Percentiles rank a stretch among this genome's conserved stretches.
phyloP scores from a whole-genome alignment of 805 yeast species.

The Starmerella kuoi region DNA sequence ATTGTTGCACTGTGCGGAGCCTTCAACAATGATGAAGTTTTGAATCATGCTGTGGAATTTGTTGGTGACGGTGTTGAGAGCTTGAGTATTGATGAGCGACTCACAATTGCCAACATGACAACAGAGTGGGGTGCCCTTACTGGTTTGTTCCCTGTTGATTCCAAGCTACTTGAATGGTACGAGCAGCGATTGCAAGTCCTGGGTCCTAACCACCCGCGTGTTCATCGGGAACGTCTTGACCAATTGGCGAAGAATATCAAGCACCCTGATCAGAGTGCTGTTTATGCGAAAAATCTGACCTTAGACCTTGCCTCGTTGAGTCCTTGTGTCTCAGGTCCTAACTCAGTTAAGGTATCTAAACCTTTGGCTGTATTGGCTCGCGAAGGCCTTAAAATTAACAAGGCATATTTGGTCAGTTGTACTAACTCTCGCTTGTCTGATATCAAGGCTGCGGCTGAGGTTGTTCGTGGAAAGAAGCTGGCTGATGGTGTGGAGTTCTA shows the following conservation, averaged over 20 bases:
- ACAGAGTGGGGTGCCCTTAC: slow-evolving; percentile 98
- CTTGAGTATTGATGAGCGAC: slow-evolving; percentile 26
- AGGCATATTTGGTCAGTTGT: slow-evolving; percentile 96
- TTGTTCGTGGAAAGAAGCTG: slow-evolving; percentile 67
- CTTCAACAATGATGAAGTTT: slow-evolving; percentile 82
- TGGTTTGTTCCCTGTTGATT: slow-evolving; percentile 94
- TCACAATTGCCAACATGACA: slow-evolving; percentile 83
- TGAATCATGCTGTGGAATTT: slow-evolving; percentile 42
- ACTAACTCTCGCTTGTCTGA: slow-evolving; percentile 91
- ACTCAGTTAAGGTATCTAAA: slow-evolving; percentile 84
- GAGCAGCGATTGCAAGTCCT: slow-evolving; percentile 44
- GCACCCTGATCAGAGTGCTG: slow-evolving; percentile 62
- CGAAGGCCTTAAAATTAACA: slow-evolving; percentile 66
- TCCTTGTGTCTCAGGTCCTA: slow-evolving; percentile 92
- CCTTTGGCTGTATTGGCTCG: slow-evolving; percentile 62
- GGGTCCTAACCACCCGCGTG: slow-evolving; percentile 72
- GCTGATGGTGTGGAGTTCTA: slow-evolving; percentile 89
- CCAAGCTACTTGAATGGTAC: slow-evolving; percentile 66
- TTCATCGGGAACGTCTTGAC: slow-evolving; percentile 50
- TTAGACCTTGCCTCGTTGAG: slow-evolving; percentile 70
- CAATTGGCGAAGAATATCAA: slow-evolving; percentile 36
- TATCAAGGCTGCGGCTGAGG: slow-evolving; percentile 85
- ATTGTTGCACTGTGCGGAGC: slow-evolving; percentile 92
- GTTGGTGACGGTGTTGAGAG: slow-evolving; percentile 25
- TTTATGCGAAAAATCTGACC: slow-evolving; percentile 75